These are phyloP conservation scores for Stemphylium beticola DNA, from an alignment of 2,329 filamentous ascomycete species.

Conservation along the genomic window DNA sequence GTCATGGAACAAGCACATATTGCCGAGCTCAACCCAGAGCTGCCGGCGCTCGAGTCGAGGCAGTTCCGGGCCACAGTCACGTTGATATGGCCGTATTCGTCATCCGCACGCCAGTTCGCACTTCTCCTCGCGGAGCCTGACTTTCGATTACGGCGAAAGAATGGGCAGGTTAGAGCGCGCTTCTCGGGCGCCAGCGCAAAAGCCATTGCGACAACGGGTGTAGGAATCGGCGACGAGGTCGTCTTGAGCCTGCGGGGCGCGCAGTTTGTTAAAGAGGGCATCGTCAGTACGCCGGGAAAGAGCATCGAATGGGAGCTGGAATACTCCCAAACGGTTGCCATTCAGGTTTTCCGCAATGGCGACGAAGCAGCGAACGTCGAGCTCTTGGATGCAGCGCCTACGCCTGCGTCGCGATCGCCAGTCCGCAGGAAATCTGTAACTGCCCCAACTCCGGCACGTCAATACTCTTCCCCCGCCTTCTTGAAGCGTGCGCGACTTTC, in stretches of 20 bases:
- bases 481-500: constrained; percentile 71
- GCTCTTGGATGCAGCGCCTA: constrained; percentile 53
- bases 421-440: constrained; percentile 16
- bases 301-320: constrained; percentile 64
- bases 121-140: constrained; percentile 86
- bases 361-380: constrained; percentile 59
- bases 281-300: constrained; percentile 62
- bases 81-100: constrained; percentile 90
- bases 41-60: constrained; percentile 37
- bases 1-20: constrained; percentile 42
- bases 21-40: constrained; percentile 40
- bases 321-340: constrained; percentile 50
- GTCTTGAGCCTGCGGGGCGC: constrained; percentile 72
- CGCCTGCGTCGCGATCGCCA: constrained; percentile 36
- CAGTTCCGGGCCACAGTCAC: constrained; percentile 75
- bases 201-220: constrained; percentile 67
- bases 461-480: constrained; percentile 81
- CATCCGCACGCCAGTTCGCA: constrained; percentile 73
- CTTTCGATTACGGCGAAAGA: constrained; percentile 75
- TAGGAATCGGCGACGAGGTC: constrained; percentile 82
- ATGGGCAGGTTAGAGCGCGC: constrained; percentile 80
- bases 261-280: constrained; percentile 65
- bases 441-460: constrained; percentile 15
- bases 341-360: constrained; percentile 54
- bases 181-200: constrained; percentile 75